Evolutionary conservation across 148 eudicot genomes (phyloP).

Genomic region (Amaranthus cruentus): DNA sequence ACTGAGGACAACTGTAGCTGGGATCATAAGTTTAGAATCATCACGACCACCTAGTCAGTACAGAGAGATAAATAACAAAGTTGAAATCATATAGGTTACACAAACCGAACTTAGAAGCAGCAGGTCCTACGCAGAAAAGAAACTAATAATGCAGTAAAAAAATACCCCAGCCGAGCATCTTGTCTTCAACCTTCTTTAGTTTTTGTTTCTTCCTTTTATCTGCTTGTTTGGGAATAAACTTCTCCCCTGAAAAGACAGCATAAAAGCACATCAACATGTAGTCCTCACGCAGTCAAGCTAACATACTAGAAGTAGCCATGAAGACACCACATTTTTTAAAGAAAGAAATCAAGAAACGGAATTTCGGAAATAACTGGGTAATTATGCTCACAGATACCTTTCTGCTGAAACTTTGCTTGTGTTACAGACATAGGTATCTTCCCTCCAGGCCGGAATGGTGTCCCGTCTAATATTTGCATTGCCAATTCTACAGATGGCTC

Average conservation of each 20-base stretch:
- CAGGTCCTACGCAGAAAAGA: background rate
- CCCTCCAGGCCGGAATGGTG: slow-evolving; percentile 80
- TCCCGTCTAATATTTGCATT: slow-evolving; percentile 75
- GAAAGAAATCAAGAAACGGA: background rate
- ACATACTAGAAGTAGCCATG: background rate
- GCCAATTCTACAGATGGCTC: slow-evolving; percentile 97
- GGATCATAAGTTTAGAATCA: slow-evolving; percentile 75
- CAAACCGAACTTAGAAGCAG: background rate
- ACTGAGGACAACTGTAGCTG: slow-evolving; percentile 80
- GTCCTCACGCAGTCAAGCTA: background rate
- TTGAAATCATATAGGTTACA: background rate
- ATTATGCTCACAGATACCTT: slow-evolving; percentile 45
- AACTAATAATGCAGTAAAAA: slow-evolving; percentile 9
- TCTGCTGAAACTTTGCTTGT: slow-evolving; percentile 92
- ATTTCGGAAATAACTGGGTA: background rate
- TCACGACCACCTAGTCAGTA: slow-evolving; percentile 77
- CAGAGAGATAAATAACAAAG: background rate
- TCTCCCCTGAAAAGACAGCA: slow-evolving; percentile 61
- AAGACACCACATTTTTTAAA: background rate
- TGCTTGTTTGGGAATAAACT: slow-evolving; percentile 70
- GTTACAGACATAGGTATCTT: slow-evolving; percentile 72
- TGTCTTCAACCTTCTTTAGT: slow-evolving; percentile 82
- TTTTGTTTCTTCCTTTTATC: slow-evolving; percentile 94
- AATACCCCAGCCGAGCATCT: slow-evolving; percentile 99
- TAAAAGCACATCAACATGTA: slow-evolving; percentile 4